Base-by-base conservation (phyloP, 75 land plant species). In the Adiantum capillusveneris region DNA sequence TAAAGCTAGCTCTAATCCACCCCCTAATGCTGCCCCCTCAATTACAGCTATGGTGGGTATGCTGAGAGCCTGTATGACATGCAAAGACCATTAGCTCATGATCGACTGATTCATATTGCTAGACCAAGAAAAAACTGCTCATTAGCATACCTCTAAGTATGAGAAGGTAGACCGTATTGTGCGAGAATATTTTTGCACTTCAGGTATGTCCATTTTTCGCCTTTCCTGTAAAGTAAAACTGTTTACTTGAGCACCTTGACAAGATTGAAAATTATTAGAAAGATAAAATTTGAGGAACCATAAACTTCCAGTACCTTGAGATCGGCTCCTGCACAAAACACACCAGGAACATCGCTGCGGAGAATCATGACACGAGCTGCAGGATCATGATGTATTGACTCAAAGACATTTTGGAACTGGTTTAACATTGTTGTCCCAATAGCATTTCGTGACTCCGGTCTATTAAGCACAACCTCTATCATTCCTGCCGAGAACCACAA, bases 241-340 rank as follows among this genome's bases (percentile, higher is more conserved):
- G n/a, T n/a, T n/a, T n/a, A n/a, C n/a, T n/a, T n/a, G n/a, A n/a
- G n/a, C n/a, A n/a, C n/a, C n/a, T n/a, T n/a, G n/a, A 48, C 30
- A 16, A 13, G 25, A 34, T 6, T 36, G 44, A 24, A 24, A 6
- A 24, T 42, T 2, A 36, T 36, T 18, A 24, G 9, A 3, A 34
- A 34, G 9, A 5, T 59, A 36, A 13, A 3, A 3, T 55, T 5
- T 16, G 7, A 2, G 27, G 29, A 55, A 55, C 27, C 7, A 59
- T 13, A 41, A 17, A 45, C 56, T 2, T 19, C 21, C 3, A 62
- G 16, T 48, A 93, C 98, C 96, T 94, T 94, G 49, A 94, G 75
- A 78, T 94, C 98, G 73, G 98, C 98, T 28, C 98, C 98, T 31
- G 96, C 96, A 67, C 96, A 94, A 64, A 94, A 94, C 1, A 86